These are phyloP conservation scores for Pseudogymnoascus sp. DNA, from an alignment of 2,329 filamentous ascomycete genomes.

Conservation along the genomic window DNA sequence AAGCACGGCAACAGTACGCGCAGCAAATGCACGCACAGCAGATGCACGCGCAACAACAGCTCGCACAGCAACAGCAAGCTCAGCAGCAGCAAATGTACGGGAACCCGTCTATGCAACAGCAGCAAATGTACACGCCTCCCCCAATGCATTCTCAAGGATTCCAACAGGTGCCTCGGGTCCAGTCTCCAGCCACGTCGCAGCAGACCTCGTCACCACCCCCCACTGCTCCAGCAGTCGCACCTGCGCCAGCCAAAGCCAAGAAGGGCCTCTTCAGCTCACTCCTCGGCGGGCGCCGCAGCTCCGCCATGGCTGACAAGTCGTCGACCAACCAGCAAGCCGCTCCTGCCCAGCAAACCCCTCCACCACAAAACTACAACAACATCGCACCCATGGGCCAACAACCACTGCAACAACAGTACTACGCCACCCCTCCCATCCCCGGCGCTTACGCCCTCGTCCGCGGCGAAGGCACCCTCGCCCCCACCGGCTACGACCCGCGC, in stretches of 20 bases:
- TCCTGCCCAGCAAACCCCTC: neutral
- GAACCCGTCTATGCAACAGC: neutral
- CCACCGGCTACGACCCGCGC: conserved; percentile 23
- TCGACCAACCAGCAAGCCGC: neutral
- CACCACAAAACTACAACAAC: neutral
- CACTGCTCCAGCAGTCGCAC: neutral
- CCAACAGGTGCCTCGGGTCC: conserved; percentile 3
- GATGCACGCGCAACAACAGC: conserved; percentile 7
- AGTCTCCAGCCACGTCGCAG: conserved; percentile 2
- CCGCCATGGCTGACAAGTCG: neutral
- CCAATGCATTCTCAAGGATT: neutral
- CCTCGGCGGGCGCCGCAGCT: neutral
- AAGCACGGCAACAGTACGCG: neutral
- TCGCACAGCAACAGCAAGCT: conserved; percentile 4
- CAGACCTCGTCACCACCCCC: neutral
- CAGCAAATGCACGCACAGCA: conserved; percentile 11
- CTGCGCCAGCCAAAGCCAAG: neutral
- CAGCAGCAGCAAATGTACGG: conserved; percentile 7
- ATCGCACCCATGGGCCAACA: conserved; percentile 11
- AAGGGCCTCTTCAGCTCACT: neutral
- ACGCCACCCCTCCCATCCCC: conserved; percentile 27
- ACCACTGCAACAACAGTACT: conserved; percentile 18
- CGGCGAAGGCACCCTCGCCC: conserved; percentile 22
- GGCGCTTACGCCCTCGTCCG: conserved; percentile 25
- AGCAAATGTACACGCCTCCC: neutral